Base-by-base conservation (phyloP, 2,329 filamentous ascomycete species). In the Plenodomus lindquistii region DNA sequence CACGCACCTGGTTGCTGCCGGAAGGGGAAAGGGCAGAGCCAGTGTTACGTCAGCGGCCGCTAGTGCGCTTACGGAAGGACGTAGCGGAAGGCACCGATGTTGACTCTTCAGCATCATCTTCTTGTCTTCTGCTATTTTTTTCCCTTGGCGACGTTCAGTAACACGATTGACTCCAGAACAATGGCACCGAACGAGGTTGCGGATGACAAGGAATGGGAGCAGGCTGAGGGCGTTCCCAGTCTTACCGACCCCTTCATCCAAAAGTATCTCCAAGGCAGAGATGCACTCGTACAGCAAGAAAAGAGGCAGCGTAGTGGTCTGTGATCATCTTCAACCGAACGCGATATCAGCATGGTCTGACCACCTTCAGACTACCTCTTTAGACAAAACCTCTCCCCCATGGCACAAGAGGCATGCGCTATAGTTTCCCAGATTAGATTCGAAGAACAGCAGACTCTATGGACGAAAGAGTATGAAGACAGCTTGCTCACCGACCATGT, bases 391-490 rank as follows among this genome's bases (percentile, higher is more conserved):
- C 82, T 97, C 40, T 92, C 91, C 0, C 89, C 90, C 2, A 85
- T 92, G 59, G 91, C 90, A 3, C 79, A 79, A 52, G 83, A 86
- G 66, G 93, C 94, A 22, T 88, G 88, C 66, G 80, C 81, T 45
- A 93, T 97, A 54, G 89, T 96, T 42, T 82, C 85, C 6, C 82
- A 84, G 52, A 94, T 97, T 65, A 85, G 91, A 37, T 81, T 84
- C 42, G 83, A 89, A 62, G 93, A 97, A 75, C 83, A 86, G 63
- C 77, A 80, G 43, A 86, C 84, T 2, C 77, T 93, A 50, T 96
- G 91, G 92, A 91, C 86, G 9, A 78, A 82, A 24, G 81, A 84
- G 38, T 83, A 88, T 41, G 88, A 93, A 62, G 85, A 92, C 64
- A 79, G 79, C 37, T 76, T 91, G 2, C 85, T 86, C 3, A 81